Evolutionary conservation across 176 grass and related monocot genomes (phyloP).

Genomic region (sorghum (Sorghum bicolor)): Sorghum_bicolor_NCBIv3 NC_012875.2:44983001-44983500

Average conservation of each 20-base stretch:
- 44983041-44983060: constrained; percentile 8
- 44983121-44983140: constrained; percentile 96
- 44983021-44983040: constrained; percentile 98
- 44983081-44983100: constrained; percentile 3
- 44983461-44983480: constrained; percentile 71
- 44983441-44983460: constrained; percentile 20
- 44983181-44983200: constrained; percentile 86
- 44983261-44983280: constrained; percentile 1
- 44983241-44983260: constrained; percentile 21
- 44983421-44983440: background rate
- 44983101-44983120: constrained; percentile 58
- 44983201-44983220: constrained; percentile 82
- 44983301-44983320: background rate
- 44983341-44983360: constrained; percentile 2
- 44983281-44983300: constrained; percentile 5
- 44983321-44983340: constrained; percentile 2
- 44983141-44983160: constrained; percentile 89
- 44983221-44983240: background rate
- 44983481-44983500: constrained; percentile 85
- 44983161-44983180: constrained; percentile 92
- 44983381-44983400: background rate
- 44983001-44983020: constrained; percentile 92
- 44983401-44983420: constrained; percentile 2
- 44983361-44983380: background rate
- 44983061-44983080: background rate